Conservation (phyloP, 2,329 filamentous ascomycete species). For the Aspergillus sp. region DNA sequence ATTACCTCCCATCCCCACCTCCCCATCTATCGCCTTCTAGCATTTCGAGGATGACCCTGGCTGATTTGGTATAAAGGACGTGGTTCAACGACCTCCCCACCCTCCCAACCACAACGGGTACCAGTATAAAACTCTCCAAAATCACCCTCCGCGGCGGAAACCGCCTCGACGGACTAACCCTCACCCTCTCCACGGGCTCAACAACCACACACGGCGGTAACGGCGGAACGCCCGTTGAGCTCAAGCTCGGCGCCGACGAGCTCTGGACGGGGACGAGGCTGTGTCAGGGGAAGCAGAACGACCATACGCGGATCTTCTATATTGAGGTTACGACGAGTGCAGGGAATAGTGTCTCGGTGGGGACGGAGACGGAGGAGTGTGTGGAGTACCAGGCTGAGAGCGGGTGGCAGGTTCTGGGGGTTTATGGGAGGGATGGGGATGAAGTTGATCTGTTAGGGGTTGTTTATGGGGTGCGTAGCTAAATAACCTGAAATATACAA, state of each 20-base stretch:
- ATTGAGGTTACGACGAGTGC: constrained; percentile 58
- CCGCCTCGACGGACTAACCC: constrained; percentile 57
- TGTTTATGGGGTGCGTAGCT: constrained; percentile 24
- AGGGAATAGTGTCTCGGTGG: constrained; percentile 52
- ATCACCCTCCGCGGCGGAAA: constrained; percentile 49
- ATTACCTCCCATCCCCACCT: not conserved
- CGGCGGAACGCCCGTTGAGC: constrained; percentile 51
- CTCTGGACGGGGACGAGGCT: constrained; percentile 55
- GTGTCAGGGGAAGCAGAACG: constrained; percentile 55
- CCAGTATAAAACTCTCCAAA: constrained; percentile 40
- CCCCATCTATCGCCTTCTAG: no score
- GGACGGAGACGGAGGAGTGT: constrained; percentile 55
- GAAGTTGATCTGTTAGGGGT: constrained; percentile 60
- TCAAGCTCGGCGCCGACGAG: constrained; percentile 55
- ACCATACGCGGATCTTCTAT: constrained; percentile 60
- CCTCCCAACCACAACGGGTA: constrained; percentile 42
- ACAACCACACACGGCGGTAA: constrained; percentile 58
- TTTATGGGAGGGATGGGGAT: constrained; percentile 57
- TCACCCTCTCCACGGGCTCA: constrained; percentile 56
- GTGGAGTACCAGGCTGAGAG: constrained; percentile 50
- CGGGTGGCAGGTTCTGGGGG: constrained; percentile 61
- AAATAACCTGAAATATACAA: no score
- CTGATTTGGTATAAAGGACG: constrained; percentile 15
- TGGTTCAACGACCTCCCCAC: constrained; percentile 62
- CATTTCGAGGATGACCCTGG: no score